Conservation (phyloP, 2,329 filamentous ascomycete species). For the Laburnicola sp. region DNA sequence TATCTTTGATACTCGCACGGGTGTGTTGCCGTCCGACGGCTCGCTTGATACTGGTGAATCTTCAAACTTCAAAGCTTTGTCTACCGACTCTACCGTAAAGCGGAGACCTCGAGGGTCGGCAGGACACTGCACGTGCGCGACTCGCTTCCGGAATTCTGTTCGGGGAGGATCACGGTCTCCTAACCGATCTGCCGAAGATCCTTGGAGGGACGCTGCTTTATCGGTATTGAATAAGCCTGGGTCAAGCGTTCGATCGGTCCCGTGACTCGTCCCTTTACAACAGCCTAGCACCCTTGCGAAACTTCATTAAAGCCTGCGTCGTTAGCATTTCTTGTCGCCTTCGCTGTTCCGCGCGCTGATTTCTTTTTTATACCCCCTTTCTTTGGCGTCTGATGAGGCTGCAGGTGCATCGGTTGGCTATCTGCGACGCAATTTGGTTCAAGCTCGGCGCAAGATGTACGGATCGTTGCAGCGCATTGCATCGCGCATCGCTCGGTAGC, state of each 20-base stretch:
- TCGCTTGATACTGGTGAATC: too few species aligned
- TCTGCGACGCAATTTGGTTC: neutral
- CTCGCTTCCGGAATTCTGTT: neutral
- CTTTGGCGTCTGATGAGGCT: neutral
- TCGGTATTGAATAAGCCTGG: neutral
- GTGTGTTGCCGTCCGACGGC: neutral
- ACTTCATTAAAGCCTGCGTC: neutral
- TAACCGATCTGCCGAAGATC: conserved; percentile 9
- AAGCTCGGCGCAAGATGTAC: conserved; percentile 1
- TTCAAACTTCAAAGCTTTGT: too few species aligned
- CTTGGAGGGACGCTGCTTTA: conserved; percentile 1
- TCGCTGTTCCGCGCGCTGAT: neutral
- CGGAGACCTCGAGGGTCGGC: neutral
- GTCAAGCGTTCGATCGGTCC: conserved; percentile 8
- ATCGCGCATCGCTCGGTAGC: neutral
- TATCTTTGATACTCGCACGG: too few species aligned
- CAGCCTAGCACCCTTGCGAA: conserved; percentile 1
- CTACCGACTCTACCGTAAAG: too few species aligned
- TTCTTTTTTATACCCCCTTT: neutral
- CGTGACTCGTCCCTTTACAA: conserved; percentile 2
- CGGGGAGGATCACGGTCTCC: conserved; percentile 11
- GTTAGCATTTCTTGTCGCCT: conserved; percentile 6
- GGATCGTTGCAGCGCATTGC: neutral
- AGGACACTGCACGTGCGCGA: neutral
- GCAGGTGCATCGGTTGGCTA: neutral